Evolutionary conservation across 768 basidiomycete species (phyloP).

Genomic region (Amanita fuliginea): DNA sequence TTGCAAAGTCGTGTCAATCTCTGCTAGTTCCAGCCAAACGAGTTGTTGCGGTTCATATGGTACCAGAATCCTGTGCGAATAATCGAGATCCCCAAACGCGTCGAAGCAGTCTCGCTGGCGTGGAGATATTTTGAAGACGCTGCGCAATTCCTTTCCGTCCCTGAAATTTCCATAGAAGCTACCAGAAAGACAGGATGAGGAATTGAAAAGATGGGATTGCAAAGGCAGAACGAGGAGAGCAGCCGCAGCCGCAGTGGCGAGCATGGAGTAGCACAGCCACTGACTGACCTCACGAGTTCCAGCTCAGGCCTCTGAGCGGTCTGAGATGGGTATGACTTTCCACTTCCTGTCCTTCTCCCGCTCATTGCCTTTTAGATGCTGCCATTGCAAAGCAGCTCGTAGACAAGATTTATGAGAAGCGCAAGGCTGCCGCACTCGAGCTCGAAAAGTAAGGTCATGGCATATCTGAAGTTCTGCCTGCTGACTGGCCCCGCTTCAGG

Average conservation of each 20-base stretch:
- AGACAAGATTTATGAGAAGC: slow-evolving; percentile 95
- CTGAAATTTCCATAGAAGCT: slow-evolving; percentile 49
- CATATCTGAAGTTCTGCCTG: not conserved
- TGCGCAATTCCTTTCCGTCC: slow-evolving; percentile 25
- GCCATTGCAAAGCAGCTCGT: slow-evolving; percentile 71
- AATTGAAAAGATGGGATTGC: slow-evolving; percentile 23
- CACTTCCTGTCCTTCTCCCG: not conserved
- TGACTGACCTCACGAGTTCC: slow-evolving; percentile 8
- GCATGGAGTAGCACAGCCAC: slow-evolving; percentile 12
- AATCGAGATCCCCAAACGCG: not conserved
- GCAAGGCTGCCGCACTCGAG: slow-evolving; percentile 90
- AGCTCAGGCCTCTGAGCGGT: not conserved
- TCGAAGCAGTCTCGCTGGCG: not conserved
- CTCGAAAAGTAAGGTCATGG: slow-evolving; percentile 69
- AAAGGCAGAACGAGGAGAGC: slow-evolving; percentile 35
- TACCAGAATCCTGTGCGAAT: not conserved
- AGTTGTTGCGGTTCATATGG: slow-evolving; percentile 25
- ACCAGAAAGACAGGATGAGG: slow-evolving; percentile 33
- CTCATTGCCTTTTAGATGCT: slow-evolving; percentile 35
- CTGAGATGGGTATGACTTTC: slow-evolving; percentile 2
- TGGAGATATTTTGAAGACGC: slow-evolving; percentile 27
- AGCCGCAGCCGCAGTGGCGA: slow-evolving; percentile 11
- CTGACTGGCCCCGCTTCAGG: slow-evolving; percentile 22
- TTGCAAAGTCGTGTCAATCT: not conserved
- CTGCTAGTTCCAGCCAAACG: slow-evolving; percentile 49